Evolutionary conservation across 148 eudicot genomes (phyloP).

Genomic region (Rhododendron ferrugineum): DNA sequence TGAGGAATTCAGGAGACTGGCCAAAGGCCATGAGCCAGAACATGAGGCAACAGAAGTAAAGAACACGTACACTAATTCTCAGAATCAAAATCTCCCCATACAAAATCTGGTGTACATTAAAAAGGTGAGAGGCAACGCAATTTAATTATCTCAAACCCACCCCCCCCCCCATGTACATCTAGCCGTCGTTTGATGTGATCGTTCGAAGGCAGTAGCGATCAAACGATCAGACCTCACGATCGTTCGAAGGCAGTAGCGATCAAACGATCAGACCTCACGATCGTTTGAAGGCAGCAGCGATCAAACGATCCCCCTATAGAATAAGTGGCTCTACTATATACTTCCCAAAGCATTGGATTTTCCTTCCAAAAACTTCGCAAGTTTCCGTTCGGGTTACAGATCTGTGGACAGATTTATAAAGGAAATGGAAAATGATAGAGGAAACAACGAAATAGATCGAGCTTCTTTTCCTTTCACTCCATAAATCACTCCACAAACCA

Average conservation of each 20-base stretch:
- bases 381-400: background rate
- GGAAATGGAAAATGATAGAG: background rate
- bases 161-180: background rate
- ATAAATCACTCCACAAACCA: background rate
- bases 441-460: background rate
- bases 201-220: background rate
- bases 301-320: background rate
- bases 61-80: background rate
- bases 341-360: background rate
- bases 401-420: background rate
- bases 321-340: background rate
- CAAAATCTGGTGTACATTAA: slow-evolving; percentile 4
- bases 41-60: too few relatives aligned
- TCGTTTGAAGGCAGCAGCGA: background rate
- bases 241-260: background rate
- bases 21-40: too few relatives aligned
- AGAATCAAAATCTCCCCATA: slow-evolving; percentile 4
- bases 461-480: background rate
- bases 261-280: background rate
- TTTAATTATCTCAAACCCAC: background rate
- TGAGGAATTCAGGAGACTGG: too few relatives aligned
- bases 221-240: background rate
- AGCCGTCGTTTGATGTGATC: background rate
- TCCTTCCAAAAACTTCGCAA: background rate
- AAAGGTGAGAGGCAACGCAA: background rate